Percentiles rank a stretch among this genome's conserved stretches.
phyloP scores from a whole-genome alignment of 768 basidiomycete species.

The Rhodotorula paludigena region DNA sequence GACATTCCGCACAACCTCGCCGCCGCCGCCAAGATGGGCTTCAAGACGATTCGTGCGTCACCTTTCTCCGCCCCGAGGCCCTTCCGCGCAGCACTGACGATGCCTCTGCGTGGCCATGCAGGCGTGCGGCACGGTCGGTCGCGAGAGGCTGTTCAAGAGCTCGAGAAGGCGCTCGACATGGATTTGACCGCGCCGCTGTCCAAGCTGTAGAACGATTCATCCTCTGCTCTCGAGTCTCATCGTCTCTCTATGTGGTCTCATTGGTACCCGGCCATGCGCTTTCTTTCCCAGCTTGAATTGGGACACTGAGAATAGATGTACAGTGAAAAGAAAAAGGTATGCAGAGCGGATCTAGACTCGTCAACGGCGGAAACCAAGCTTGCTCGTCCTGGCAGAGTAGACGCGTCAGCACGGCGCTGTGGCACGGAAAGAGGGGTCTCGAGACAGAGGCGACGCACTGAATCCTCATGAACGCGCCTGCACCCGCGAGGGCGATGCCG shows the following conservation, averaged over 20 bases:
- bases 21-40: slow-evolving; percentile 23
- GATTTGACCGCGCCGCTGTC: neutral
- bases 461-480: slow-evolving; percentile 5
- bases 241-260: too few species aligned
- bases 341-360: neutral
- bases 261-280: too few species aligned
- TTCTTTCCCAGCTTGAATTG: too few species aligned
- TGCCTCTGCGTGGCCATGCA: neutral
- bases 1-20: slow-evolving; percentile 36
- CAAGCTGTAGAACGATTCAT: slow-evolving; percentile 32
- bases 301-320: too few species aligned
- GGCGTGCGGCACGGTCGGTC: slow-evolving; percentile 13
- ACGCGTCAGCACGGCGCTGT: neutral
- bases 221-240: too few species aligned
- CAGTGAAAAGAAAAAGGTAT: too few species aligned
- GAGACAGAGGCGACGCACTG: slow-evolving; percentile 12
- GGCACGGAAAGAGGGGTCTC: neutral
- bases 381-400: slow-evolving; percentile 16
- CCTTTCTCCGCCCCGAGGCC: neutral
- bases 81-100: neutral
- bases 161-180: slow-evolving; percentile 12
- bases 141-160: slow-evolving; percentile 11
- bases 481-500: slow-evolving; percentile 8
- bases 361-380: slow-evolving; percentile 16
- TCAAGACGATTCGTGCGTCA: slow-evolving; percentile 32